These are phyloP conservation scores for Pyrenophora seminiperda DNA, from an alignment of 2,329 filamentous ascomycete genomes.

Conservation along the genomic window DNA sequence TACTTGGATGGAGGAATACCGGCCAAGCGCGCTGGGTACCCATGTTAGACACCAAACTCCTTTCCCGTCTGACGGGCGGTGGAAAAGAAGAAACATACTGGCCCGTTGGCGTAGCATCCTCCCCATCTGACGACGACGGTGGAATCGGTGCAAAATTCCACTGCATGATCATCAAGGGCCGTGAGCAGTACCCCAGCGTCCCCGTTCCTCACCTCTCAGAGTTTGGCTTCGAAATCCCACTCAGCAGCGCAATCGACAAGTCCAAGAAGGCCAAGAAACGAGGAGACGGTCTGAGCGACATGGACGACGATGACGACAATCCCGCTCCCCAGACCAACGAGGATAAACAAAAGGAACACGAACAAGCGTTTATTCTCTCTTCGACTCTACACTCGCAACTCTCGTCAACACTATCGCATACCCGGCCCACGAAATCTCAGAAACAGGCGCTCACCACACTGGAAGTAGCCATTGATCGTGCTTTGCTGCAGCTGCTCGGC, in stretches of 20 bases:
- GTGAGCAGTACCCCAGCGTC: conserved; percentile 82
- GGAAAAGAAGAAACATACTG: conserved; percentile 91
- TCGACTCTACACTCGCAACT: conserved; percentile 75
- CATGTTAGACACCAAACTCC: conserved; percentile 82
- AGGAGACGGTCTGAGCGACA: conserved; percentile 38
- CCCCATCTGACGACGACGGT: conserved; percentile 63
- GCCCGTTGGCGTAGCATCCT: conserved; percentile 88
- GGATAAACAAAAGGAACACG: conserved; percentile 66
- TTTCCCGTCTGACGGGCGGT: conserved; percentile 81
- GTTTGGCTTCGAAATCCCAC: conserved; percentile 87
- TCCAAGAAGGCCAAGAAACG: conserved; percentile 26
- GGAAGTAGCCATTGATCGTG: conserved; percentile 88
- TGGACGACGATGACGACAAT: conserved; percentile 45
- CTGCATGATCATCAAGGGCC: conserved; percentile 98
- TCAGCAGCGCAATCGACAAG: conserved; percentile 61
- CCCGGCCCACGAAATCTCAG: conserved; percentile 67
- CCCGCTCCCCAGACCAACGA: conserved; percentile 21
- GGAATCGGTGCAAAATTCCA: conserved; percentile 89
- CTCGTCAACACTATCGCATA: conserved; percentile 73
- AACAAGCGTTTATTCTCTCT: conserved; percentile 80
- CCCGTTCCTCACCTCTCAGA: conserved; percentile 89
- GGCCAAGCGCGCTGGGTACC: conserved; percentile 91
- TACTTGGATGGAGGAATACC: conserved; percentile 87
- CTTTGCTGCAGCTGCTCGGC: conserved; percentile 84
- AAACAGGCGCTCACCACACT: conserved; percentile 69